Base-by-base conservation (phyloP, 2,329 filamentous ascomycete species). In the Cyphellophora attinorum region DNA sequence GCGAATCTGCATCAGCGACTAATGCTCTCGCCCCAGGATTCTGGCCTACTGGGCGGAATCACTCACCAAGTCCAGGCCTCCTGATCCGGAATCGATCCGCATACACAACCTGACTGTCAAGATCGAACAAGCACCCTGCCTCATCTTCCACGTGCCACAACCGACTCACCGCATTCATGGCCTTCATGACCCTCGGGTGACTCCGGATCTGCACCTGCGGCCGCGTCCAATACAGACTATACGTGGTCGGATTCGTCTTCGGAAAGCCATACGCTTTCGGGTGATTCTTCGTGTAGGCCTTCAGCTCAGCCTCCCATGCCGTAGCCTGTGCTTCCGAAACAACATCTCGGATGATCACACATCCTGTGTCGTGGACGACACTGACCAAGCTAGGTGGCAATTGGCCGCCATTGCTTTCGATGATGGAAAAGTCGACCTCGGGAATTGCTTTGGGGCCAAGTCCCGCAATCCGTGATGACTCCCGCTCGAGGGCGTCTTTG, bases 21-120 rank as follows among this genome's bases (percentile, higher is more conserved):
- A 11, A 19, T 14, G 33, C 10, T 15, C 17, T 16, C 29, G 33
- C 14, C 10, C 15, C 14, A 15, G 19, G 13, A 19, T 13, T 21
- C 31, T 4, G 5, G n/a, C n/a, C n/a, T n/a, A n/a, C n/a, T n/a
- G n/a, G n/a, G n/a, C n/a, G n/a, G n/a, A n/a, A n/a, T n/a, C n/a
- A n/a, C n/a, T n/a, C n/a, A n/a, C n/a, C n/a, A n/a, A n/a, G n/a
- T n/a, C n/a, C n/a, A n/a, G 51, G 50, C 29, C 47, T 34, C 5
- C 50, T 36, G 31, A 53, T 52, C 4, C 51, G 46, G 29, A 52
- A 46, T 1, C 50, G 41, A 38, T 53, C 51, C 1, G 51, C 35
- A 28, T 53, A 53, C 5, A 42, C 43, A n/a, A 47, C 41, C 28
- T 49, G 47, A 21, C 35, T 45, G 11, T 10, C 21, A 15, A 50